Evolutionary conservation across 768 basidiomycete species (phyloP).

Genomic region (Russula virescens): DNA sequence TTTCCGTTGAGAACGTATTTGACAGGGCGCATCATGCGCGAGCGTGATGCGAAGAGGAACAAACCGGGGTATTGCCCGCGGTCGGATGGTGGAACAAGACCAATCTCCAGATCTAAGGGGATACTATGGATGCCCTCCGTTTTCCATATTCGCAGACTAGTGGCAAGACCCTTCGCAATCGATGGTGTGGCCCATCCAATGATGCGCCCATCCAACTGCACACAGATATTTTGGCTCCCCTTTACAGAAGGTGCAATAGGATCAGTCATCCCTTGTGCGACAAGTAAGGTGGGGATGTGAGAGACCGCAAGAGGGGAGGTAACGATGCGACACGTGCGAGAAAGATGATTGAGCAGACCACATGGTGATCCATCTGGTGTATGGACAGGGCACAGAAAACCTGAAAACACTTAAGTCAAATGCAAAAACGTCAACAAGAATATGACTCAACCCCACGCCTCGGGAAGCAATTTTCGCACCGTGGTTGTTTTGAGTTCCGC

Average conservation of each 20-base stretch:
- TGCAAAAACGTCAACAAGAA: neutral
- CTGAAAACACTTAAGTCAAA: slow-evolving; percentile 35
- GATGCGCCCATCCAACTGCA: slow-evolving; percentile 93
- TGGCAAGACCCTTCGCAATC: slow-evolving; percentile 75
- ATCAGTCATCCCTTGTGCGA: slow-evolving; percentile 91
- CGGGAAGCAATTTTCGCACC: slow-evolving; percentile 92
- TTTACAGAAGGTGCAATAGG: slow-evolving; percentile 74
- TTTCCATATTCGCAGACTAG: slow-evolving; percentile 86
- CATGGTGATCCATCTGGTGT: slow-evolving; percentile 98
- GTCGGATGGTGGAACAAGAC: slow-evolving; percentile 74
- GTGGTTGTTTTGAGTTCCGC: slow-evolving; percentile 97
- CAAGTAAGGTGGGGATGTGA: slow-evolving; percentile 77
- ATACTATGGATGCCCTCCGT: slow-evolving; percentile 78
- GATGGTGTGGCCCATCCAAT: slow-evolving; percentile 86
- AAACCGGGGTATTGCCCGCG: slow-evolving; percentile 97
- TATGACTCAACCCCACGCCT: slow-evolving; percentile 81
- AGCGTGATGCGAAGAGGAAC: slow-evolving; percentile 79
- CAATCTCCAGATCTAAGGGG: slow-evolving; percentile 93
- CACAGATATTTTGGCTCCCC: slow-evolving; percentile 73
- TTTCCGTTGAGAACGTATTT: slow-evolving; percentile 82
- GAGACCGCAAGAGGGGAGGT: slow-evolving; percentile 68
- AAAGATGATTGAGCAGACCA: slow-evolving; percentile 94
- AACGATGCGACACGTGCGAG: slow-evolving; percentile 87
- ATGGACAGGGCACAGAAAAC: slow-evolving; percentile 97
- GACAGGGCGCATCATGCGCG: slow-evolving; percentile 98